phyloP scores from a whole-genome alignment of 495 filamentous ascomycete species.

The Apodospora peruviana region DNA sequence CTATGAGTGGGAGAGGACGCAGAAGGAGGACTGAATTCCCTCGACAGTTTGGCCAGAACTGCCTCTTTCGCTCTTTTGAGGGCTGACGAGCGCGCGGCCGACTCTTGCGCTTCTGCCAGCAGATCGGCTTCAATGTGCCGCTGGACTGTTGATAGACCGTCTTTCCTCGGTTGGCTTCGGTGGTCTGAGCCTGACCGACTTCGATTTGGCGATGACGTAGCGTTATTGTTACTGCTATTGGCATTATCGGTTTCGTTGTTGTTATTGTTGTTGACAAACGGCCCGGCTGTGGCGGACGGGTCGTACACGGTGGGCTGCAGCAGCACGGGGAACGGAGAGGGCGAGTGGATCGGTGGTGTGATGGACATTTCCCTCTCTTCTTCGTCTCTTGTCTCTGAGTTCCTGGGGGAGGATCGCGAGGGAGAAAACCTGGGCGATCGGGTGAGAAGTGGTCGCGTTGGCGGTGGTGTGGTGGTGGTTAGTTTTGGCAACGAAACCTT shows the following conservation, averaged over 20 bases:
- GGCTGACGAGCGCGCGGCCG: constrained; percentile 34
- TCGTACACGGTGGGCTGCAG: constrained; percentile 43
- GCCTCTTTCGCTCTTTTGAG: constrained; percentile 39
- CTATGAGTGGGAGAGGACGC: constrained; percentile 1
- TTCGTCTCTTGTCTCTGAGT: neutral
- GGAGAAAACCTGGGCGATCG: constrained; percentile 3
- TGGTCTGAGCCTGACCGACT: constrained; percentile 1
- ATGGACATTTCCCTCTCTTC: constrained; percentile 22
- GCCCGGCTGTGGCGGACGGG: constrained; percentile 30
- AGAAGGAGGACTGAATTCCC: constrained; percentile 25
- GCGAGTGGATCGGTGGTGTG: constrained; percentile 43
- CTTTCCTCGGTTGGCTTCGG: too few relatives aligned
- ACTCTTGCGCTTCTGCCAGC: constrained; percentile 35
- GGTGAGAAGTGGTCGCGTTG: neutral
- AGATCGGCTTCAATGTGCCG: constrained; percentile 35
- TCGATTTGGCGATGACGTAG: neutral
- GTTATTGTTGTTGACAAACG: constrained; percentile 6
- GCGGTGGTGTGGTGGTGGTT: constrained; percentile 1
- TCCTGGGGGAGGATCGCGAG: constrained; percentile 1
- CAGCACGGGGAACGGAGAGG: constrained; percentile 35
- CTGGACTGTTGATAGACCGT: constrained; percentile 39
- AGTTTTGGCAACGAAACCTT: neutral
- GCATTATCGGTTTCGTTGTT: neutral
- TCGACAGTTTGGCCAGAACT: constrained; percentile 39
- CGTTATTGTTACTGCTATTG: neutral